A percentile compares a stretch with the other conserved stretches of the same genome.
Evolutionary conservation across 345 rosid genomes (phyloP).

Genomic region (Adansonia digitata): DNA sequence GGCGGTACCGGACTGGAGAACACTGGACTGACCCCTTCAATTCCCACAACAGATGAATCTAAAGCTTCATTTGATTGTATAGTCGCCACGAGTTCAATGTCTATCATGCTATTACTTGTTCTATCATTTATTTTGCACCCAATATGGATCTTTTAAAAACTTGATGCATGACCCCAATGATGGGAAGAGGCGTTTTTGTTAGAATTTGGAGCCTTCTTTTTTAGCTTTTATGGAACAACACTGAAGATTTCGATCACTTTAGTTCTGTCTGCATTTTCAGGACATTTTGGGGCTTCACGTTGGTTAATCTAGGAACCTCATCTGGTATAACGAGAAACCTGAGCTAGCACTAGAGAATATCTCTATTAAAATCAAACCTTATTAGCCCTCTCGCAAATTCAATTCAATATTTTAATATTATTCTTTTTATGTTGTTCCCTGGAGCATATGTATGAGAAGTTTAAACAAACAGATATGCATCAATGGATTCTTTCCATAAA

Average conservation of each 20-base stretch:
- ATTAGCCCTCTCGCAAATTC: background rate
- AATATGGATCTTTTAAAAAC: slow-evolving; percentile 4
- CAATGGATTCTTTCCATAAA: background rate
- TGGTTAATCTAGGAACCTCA: background rate
- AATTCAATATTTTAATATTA: slow-evolving; percentile 1
- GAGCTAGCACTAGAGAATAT: background rate
- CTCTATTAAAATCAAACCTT: background rate
- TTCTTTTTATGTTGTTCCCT: slow-evolving; percentile 5
- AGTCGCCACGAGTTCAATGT: slow-evolving; percentile 7
- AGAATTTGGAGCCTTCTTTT: slow-evolving; percentile 21
- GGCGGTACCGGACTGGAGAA: slow-evolving; percentile 28
- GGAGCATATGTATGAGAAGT: background rate
- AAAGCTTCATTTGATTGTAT: slow-evolving; percentile 16
- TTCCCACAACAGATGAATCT: slow-evolving; percentile 20
- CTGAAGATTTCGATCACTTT: background rate
- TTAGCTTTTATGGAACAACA: background rate
- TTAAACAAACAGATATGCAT: background rate
- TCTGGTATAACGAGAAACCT: background rate
- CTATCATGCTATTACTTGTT: slow-evolving; percentile 4
- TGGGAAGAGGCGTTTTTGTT: slow-evolving; percentile 26
- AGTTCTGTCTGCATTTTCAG: background rate
- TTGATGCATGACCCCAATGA: background rate
- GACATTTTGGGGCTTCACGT: background rate
- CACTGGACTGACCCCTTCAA: slow-evolving; percentile 24
- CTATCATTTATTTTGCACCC: slow-evolving; percentile 14